phyloP scores from a whole-genome alignment of 2,329 filamentous ascomycete species.

The Stemphylium beticola region DNA sequence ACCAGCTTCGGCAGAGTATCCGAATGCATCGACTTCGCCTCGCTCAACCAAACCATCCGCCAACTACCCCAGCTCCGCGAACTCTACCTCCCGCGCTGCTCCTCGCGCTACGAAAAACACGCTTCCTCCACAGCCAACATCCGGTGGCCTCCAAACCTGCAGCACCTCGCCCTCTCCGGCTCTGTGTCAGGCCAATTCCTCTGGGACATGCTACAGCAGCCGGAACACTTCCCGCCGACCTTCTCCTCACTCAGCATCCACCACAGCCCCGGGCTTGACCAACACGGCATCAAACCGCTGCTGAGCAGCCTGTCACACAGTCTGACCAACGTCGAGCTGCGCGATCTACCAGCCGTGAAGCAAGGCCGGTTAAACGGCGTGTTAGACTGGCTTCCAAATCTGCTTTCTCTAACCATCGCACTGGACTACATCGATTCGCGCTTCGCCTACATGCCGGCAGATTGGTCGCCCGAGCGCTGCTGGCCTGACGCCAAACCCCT shows the following conservation, averaged over 20 bases:
- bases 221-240: conserved; percentile 38
- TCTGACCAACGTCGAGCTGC: conserved; percentile 48
- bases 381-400: conserved; percentile 49
- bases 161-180: conserved; percentile 53
- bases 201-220: conserved; percentile 44
- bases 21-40: conserved; percentile 57
- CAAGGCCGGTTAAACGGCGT: conserved; percentile 50
- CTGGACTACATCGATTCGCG: conserved; percentile 55
- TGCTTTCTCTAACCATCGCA: conserved; percentile 51
- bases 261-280: conserved; percentile 52
- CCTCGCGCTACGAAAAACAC: conserved; percentile 36
- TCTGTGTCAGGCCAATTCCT: conserved; percentile 53
- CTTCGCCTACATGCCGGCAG: conserved; percentile 41
- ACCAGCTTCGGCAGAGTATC: conserved; percentile 43
- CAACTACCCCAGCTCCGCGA: conserved; percentile 53
- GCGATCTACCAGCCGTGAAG: conserved; percentile 50
- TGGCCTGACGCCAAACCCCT: conserved; percentile 43
- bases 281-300: conserved; percentile 45
- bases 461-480: conserved; percentile 18
- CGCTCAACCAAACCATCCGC: conserved; percentile 59
- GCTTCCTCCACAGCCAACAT: conserved; percentile 29
- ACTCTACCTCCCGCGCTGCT: conserved; percentile 55
- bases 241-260: conserved; percentile 45
- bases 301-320: conserved; percentile 40
- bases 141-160: conserved; percentile 53